Evolutionary conservation across 306 rosid genomes (phyloP), one percentile per base, ranked within the genome.

Genomic region (Aeschynomene evenia): DNA sequence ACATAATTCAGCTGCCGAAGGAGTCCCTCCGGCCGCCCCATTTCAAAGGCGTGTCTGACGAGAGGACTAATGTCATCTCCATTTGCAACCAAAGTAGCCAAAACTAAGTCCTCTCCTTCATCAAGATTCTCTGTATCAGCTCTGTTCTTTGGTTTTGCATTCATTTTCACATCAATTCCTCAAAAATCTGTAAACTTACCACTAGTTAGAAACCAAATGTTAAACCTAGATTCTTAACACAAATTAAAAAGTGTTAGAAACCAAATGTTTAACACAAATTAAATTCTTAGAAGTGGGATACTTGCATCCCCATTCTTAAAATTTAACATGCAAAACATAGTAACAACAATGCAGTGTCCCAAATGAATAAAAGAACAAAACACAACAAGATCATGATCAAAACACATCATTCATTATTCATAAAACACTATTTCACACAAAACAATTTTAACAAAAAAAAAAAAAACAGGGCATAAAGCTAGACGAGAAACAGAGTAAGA

Each of bases 31-130:
- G 99, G 97, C 42, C 85, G 83, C 40, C 96, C 91, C 89, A 84
- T 89, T 85, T 94, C 97, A 23, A 92, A 89, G 31, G 96, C 95
- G 67, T 94, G 97, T 79, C 97, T 75, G 7, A 94, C 97, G 72
- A 91, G 85, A 39, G 96, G 99, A 59, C 88, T 87, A 39, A 94
- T 74, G 51, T 94, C 95, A 37, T 94, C 99, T 3, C 97, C 97
- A 61, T 94, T 94, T 34, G 87, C 95, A 46, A 89, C 79, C 83
- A 94, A 75, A 22, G 99, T 91, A 0, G 89, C 88, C 3, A 94
- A 87, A 71, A 90, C 97, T 13, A 88, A 80, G 72, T 94, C 99
- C 78, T 94, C 99, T 20, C 86, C 92, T 3, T 81, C 68, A 39
- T 91, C 99, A 39, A 91, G 92, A 78, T 83, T 74, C 68, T 88